phyloP scores from a whole-genome alignment of 78 protist genomes.

The Dictyostelium firmibasis region DNA sequence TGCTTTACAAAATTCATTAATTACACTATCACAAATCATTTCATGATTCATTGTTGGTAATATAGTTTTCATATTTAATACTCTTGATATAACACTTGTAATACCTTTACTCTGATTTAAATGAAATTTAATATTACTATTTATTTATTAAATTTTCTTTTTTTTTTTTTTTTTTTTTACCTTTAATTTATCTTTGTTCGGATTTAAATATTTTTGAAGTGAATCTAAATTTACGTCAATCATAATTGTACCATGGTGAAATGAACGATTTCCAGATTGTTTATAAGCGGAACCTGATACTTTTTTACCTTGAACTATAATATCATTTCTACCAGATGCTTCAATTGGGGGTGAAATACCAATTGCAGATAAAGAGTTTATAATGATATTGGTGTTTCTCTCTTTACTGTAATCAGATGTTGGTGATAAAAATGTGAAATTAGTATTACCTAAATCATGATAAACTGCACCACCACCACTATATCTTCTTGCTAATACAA shows the following conservation, averaged over 20 bases:
- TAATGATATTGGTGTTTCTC: conserved; percentile 49
- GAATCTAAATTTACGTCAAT: conserved; percentile 64
- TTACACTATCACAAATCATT: conserved; percentile 19
- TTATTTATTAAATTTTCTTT: not conserved
- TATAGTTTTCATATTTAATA: conserved; percentile 51
- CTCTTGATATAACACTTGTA: conserved; percentile 63
- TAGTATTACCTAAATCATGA: conserved; percentile 82
- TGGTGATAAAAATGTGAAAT: conserved; percentile 70
- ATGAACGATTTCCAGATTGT: conserved; percentile 56
- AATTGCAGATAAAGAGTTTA: conserved; percentile 14
- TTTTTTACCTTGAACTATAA: conserved; percentile 59
- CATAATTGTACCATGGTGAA: conserved; percentile 85
- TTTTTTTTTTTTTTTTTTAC: not conserved
- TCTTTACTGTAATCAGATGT: conserved; percentile 28
- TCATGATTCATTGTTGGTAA: conserved; percentile 39
- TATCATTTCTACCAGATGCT: conserved; percentile 83
- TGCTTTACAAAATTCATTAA: conserved; percentile 9
- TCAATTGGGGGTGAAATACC: conserved; percentile 21
- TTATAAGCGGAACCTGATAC: conserved; percentile 80
- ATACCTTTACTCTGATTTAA: conserved; percentile 80
- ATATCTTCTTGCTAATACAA: conserved; percentile 57
- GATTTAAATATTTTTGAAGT: conserved; percentile 69
- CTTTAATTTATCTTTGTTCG: conserved; percentile 75
- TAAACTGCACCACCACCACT: conserved; percentile 89
- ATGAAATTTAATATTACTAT: not conserved